A percentile compares a stretch with the other conserved stretches of the same genome.
Conservation (phyloP, 1,139 yeast genomes). For the Zygosaccharomyces pseudobailii region DNA sequence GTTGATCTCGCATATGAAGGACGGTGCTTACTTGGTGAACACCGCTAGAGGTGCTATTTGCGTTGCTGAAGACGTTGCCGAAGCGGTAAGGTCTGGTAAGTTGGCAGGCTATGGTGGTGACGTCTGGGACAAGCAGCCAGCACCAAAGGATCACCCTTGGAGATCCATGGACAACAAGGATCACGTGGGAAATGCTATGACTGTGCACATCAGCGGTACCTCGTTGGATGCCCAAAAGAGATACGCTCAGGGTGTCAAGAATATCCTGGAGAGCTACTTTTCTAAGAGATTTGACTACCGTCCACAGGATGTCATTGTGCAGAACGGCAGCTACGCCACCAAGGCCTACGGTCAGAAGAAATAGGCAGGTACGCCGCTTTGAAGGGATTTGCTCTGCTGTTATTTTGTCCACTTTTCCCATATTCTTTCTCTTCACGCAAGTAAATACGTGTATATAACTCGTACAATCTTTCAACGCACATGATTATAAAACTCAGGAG, state of each 20-base stretch:
- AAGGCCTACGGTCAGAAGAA: conserved; percentile 61
- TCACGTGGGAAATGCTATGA: conserved; percentile 81
- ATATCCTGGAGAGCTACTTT: conserved; percentile 60
- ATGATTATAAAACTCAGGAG: no score
- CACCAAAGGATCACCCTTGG: conserved; percentile 76
- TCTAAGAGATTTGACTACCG: conserved; percentile 60
- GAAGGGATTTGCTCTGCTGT: background rate
- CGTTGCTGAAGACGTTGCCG: conserved; percentile 70
- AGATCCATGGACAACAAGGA: conserved; percentile 57
- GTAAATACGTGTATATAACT: background rate
- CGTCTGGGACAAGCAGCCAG: conserved; percentile 81
- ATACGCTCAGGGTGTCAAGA: conserved; percentile 65
- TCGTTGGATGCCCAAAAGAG: conserved; percentile 75
- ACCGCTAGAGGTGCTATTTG: conserved; percentile 84
- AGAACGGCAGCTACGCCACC: conserved; percentile 69
- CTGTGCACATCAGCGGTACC: conserved; percentile 79
- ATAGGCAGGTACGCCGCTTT: background rate
- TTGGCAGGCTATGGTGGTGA: conserved; percentile 80
- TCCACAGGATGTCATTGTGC: conserved; percentile 68
- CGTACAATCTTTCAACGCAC: background rate
- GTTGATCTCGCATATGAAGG: conserved; percentile 65
- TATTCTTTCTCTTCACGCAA: background rate
- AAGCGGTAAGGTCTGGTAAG: conserved; percentile 63
- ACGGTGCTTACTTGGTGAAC: conserved; percentile 73
- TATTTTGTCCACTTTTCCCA: no score